Evolutionary conservation across 2,329 filamentous ascomycete species (phyloP).

Genomic region (Sclerotinia borealis): DNA sequence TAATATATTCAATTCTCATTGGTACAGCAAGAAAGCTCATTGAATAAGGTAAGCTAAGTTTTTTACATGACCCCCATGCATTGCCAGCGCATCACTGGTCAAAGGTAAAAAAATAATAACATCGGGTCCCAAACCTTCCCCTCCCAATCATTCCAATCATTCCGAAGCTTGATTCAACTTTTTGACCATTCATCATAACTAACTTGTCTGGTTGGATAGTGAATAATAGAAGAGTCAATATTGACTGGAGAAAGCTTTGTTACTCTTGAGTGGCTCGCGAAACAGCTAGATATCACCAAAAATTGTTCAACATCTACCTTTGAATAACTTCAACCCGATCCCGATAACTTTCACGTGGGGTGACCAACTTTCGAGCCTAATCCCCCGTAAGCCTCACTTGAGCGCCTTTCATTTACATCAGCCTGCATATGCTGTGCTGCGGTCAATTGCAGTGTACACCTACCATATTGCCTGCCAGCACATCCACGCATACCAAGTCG

Average conservation of each 20-base stretch:
- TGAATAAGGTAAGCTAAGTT: conserved; percentile 33
- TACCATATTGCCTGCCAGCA: conserved; percentile 49
- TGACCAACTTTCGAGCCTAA: conserved; percentile 25
- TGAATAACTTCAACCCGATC: conserved; percentile 18
- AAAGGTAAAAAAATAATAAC: conserved; percentile 25
- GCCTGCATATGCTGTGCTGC: conserved; percentile 55
- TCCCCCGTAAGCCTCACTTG: conserved; percentile 34
- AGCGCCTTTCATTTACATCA: conserved; percentile 40
- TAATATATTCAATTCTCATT: conserved; percentile 19
- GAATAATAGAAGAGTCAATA: conserved; percentile 17
- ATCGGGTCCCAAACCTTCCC: conserved; percentile 23
- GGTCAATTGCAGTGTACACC: conserved; percentile 47
- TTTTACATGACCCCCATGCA: conserved; percentile 29
- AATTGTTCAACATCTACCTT: conserved; percentile 25
- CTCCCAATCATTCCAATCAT: conserved; percentile 25
- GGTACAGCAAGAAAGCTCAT: conserved; percentile 20
- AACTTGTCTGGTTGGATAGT: conserved; percentile 32
- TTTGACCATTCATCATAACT: conserved; percentile 28
- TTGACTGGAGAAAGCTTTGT: conserved; percentile 26
- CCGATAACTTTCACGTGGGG: conserved; percentile 31
- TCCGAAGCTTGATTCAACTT: conserved; percentile 19
- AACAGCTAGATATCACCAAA: conserved; percentile 19
- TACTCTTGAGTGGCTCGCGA: conserved; percentile 24
- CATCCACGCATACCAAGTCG: conserved; percentile 50
- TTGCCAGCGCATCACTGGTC: conserved; percentile 33